Evolutionary conservation across 495 filamentous ascomycete genomes (phyloP), one percentile per base, ranked within the genome.

Genomic region (Aspergillus hancockii): DNA sequence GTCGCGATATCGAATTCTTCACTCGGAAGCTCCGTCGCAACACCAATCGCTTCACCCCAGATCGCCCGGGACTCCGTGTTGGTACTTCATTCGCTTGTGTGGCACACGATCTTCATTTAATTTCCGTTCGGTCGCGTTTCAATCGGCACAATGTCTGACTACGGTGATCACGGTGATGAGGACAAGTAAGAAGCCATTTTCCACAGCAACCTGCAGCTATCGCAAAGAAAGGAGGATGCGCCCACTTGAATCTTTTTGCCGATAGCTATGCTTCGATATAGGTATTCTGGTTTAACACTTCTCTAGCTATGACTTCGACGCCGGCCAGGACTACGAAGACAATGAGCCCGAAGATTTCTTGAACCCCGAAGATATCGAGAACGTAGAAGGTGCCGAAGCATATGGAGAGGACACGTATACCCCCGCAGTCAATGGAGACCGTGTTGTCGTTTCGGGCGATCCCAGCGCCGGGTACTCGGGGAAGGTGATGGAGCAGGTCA

Each of bases 101-200:
- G 30, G 55, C 49, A 36, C 54, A 57, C 67, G 56, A 49, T 66
- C 54, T 49, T 57, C 63, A 53, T 14, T 49, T 53, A 31, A 62
- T 56, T 52, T 34, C 34, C 49, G 50, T 52, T 49, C 30, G 19
- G 14, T 19, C 25, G 23, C 55, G 51, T 47, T 56, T 61, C 16
- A 63, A 36, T 57, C 46, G 58, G 32, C 74, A 84, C 62, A 34
- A 96, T 96, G 92, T 95, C 91, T 70, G 92, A 96, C 78, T 91
- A 87, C 76, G 92, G 87, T 54, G 88, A 86, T 58, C 83, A 89
- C 66, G 82, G 83, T 49, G 87, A 80, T 61, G 83, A 83, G 62
- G 87, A 86, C 59, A 74, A 58, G 74, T 78, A 74, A 72, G 69
- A 57, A 57, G 53, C 58, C 59, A 60, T 47, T 58, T 55, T 55